Base-by-base conservation (phyloP, 2,329 filamentous ascomycete genomes). In the Hypoxylon sp. region DNA sequence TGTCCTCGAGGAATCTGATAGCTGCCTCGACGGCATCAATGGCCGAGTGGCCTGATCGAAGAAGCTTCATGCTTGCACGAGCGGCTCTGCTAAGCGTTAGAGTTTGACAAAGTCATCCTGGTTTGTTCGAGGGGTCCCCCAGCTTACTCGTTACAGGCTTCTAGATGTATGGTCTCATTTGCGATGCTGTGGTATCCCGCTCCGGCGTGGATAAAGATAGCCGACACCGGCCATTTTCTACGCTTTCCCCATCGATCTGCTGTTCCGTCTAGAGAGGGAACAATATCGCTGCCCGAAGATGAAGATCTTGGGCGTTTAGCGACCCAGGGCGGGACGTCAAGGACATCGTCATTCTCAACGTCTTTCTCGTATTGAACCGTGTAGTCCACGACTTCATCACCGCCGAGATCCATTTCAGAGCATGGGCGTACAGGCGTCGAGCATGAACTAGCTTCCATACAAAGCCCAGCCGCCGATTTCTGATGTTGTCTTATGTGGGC, bases 131-230 rank as follows among this genome's bases (percentile, higher is more conserved):
- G 41, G 46, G 27, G 40, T 24, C 6, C 41, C 10, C 23, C 2
- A 21, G 80, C 91, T 76, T 80, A 97, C 94, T 94, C 88, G 70
- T 89, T 88, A 74, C 95, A 98, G 37, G 92, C 92, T 69, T 88
- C 82, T 8, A 99, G 83, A 71, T 99, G 95, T 31, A 90, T 81
- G 53, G 83, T 80, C 73, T 99, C 93, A 71, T 98, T 98, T 58
- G 90, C 85, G 20, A 85, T 80, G 71, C 92, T 97, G 74, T 99
- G 95, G 69, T 91, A 99, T 3, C 95, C 95, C 13, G 95, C 95
- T 27, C 95, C 95, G 31, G 94, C 95, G 75, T 99, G 95, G 40
- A 99, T 88, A 74, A 97, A 98, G 48, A 99, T 94, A 57, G 92
- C 92, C 55, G 77, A 63, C 11, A 70, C 66, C 13, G 66, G 65